These are phyloP conservation scores for Pseudocohnilembus persalinus DNA, from an alignment of 169 alveolate genomes.

Conservation along the genomic window DNA sequence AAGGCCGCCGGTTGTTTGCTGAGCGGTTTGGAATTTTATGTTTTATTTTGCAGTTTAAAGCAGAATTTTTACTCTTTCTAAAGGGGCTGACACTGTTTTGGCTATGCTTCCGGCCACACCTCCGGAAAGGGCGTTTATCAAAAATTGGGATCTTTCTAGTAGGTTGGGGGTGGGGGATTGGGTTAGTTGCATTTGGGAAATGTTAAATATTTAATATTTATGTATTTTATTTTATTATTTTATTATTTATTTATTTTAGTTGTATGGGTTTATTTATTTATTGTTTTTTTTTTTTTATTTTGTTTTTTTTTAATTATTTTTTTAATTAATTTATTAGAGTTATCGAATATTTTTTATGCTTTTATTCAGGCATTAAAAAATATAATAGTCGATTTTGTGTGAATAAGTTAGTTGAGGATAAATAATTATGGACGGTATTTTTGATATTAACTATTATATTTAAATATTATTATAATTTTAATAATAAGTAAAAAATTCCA, in stretches of 20 bases:
- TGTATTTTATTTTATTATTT: too few species aligned
- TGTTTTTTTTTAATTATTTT: background rate
- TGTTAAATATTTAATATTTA: background rate
- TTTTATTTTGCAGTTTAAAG: conserved; percentile 44
- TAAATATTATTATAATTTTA: too few species aligned
- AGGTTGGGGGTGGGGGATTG: background rate
- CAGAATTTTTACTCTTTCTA: conserved; percentile 48
- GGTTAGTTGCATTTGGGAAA: background rate
- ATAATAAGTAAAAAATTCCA: too few species aligned
- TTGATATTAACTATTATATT: too few species aligned
- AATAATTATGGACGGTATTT: too few species aligned
- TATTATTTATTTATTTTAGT: background rate
- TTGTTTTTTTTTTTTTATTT: too few species aligned
- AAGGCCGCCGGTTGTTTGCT: conserved; percentile 39
- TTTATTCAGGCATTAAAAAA: too few species aligned
- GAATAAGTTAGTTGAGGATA: too few species aligned
- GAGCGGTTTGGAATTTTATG: conserved; percentile 17
- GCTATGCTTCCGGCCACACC: conserved; percentile 56
- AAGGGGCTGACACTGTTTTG: conserved; percentile 46
- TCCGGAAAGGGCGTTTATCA: conserved; percentile 28
- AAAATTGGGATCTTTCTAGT: background rate
- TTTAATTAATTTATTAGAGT: too few species aligned
- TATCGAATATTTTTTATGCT: too few species aligned
- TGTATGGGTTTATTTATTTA: too few species aligned
- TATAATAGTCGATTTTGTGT: too few species aligned